Percentiles rank a stretch among this genome's conserved stretches.
These are phyloP conservation scores for Verbascum thapsus DNA, from an alignment of 257 asterid genomes.

Conservation along the genomic window DNA sequence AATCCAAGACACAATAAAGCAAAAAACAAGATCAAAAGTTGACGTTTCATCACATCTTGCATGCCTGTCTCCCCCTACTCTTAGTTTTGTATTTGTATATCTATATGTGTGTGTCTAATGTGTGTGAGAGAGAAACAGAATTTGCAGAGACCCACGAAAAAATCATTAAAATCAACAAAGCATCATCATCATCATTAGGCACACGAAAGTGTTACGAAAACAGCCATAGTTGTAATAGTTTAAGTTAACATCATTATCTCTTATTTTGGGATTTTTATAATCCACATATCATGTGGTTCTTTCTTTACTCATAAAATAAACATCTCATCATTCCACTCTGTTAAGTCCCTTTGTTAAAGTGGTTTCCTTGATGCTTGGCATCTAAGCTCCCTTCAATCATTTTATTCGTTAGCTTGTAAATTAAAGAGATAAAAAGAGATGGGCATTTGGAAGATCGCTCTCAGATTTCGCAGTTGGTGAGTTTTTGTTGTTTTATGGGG, in stretches of 20 bases:
- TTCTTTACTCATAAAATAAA: slow-evolving; percentile 30
- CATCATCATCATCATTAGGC: slow-evolving; percentile 4
- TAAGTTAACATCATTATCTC: not conserved
- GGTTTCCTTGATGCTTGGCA: slow-evolving; percentile 94
- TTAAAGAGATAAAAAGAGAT: slow-evolving; percentile 27
- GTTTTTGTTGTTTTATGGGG: slow-evolving; percentile 41
- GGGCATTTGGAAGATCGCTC: slow-evolving; percentile 32
- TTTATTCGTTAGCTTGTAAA: slow-evolving; percentile 39
- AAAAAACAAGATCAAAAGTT: slow-evolving; percentile 32
- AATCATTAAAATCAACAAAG: slow-evolving; percentile 33
- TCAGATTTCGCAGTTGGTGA: slow-evolving; percentile 46
- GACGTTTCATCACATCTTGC: slow-evolving; percentile 51
- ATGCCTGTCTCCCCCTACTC: slow-evolving; percentile 56
- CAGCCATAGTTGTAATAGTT: slow-evolving; percentile 32
- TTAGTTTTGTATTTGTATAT: too few relatives aligned
- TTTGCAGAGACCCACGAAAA: slow-evolving; percentile 34
- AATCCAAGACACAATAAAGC: slow-evolving; percentile 31
- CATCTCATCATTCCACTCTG: slow-evolving; percentile 60
- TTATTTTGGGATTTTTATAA: slow-evolving; percentile 25
- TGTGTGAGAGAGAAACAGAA: slow-evolving; percentile 23
- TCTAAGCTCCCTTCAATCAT: slow-evolving; percentile 69
- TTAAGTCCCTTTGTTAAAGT: slow-evolving; percentile 53
- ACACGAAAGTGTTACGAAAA: slow-evolving; percentile 33
- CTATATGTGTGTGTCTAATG: slow-evolving; percentile 7
- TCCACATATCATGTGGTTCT: slow-evolving; percentile 39